Evolutionary conservation across 2,329 filamentous ascomycete genomes (phyloP), one percentile per base, ranked within the genome.

Genomic region (Trichoderma guizhouense): DNA sequence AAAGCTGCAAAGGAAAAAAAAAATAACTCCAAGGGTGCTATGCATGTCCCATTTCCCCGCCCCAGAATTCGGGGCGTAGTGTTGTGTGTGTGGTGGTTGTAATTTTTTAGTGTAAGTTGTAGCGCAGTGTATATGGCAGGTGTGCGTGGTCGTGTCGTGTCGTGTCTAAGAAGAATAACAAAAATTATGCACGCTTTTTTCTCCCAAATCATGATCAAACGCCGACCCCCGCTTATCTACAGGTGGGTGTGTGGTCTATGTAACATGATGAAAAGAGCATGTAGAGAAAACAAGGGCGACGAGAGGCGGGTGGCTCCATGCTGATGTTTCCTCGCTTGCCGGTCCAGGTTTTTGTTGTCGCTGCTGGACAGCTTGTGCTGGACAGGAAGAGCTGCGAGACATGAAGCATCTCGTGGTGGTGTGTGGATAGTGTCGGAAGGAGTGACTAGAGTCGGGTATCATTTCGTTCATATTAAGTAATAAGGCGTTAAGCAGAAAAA

Each of bases 361-460:
- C 47, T 26, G 60, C 26, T 64, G 34, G 34, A 51, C 47, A 21
- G 43, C 3, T 8, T 34, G 55, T 34, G 32, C 32, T 34, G 32
- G 32, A 15, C 15, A 14, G 26, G 47, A 51, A 39, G 18, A 51
- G 43, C 43, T 51, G 43, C 43, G 61, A 63, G 61, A 63, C 24
- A 39, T 39, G 26, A 51, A 24, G 8, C 28, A 60, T 69, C 53
- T 47, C 55, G 26, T 11, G 34, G 36, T 30, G 65, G 64, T 60
- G 51, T 66, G 47, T 66, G 14, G 12, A 36, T 55, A 24, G 55
- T 61, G 28, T 53, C 12, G 30, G 30, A 73, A 73, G 55, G 72
- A 73, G 63, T 43, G 72, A 71, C 72, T 55, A 71, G 63, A 73
- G 68, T 73, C 65, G 72, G 72, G 69, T 71, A 71, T 71, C 69